Percentiles rank a stretch among this genome's conserved stretches.
Evolutionary conservation across 768 basidiomycete genomes (phyloP).

Genomic region (Russula dissimulans): DNA sequence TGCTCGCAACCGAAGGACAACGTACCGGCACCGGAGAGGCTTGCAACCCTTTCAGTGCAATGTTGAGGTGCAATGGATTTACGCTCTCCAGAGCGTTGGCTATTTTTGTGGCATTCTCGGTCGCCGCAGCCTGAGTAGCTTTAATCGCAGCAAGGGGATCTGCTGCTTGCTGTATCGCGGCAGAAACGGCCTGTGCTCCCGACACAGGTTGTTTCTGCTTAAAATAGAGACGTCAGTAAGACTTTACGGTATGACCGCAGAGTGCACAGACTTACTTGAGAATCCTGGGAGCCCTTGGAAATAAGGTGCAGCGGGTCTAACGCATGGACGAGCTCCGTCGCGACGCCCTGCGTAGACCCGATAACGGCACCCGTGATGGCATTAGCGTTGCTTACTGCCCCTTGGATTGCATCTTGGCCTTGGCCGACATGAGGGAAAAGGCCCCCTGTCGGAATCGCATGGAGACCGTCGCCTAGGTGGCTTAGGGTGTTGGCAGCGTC

Average conservation of each 20-base stretch:
- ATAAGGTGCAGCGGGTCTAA: not conserved
- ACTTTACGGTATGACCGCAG: not conserved
- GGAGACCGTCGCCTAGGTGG: not conserved
- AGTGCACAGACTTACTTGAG: not conserved
- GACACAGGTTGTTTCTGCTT: not conserved
- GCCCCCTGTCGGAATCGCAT: too few relatives aligned
- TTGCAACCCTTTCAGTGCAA: not conserved
- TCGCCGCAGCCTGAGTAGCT: not conserved
- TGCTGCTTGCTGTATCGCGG: not conserved
- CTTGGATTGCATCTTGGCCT: not conserved
- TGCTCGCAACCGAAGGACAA: not conserved
- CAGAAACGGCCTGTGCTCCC: not conserved
- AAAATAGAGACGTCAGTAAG: not conserved
- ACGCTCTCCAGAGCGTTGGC: not conserved
- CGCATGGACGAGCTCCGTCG: not conserved
- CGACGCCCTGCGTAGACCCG: too few relatives aligned
- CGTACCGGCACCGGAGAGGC: not conserved
- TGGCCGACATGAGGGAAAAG: too few relatives aligned
- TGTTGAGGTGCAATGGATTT: not conserved
- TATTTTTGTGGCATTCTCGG: not conserved
- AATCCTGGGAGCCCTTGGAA: not conserved
- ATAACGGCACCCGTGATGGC: too few relatives aligned
- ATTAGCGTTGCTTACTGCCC: too few relatives aligned
- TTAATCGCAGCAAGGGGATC: not conserved
- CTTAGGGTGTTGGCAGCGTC: not conserved